Evolutionary conservation across 2,329 filamentous ascomycete species (phyloP), one percentile per base, ranked within the genome.

Genomic region (Eutypa lata): DNA sequence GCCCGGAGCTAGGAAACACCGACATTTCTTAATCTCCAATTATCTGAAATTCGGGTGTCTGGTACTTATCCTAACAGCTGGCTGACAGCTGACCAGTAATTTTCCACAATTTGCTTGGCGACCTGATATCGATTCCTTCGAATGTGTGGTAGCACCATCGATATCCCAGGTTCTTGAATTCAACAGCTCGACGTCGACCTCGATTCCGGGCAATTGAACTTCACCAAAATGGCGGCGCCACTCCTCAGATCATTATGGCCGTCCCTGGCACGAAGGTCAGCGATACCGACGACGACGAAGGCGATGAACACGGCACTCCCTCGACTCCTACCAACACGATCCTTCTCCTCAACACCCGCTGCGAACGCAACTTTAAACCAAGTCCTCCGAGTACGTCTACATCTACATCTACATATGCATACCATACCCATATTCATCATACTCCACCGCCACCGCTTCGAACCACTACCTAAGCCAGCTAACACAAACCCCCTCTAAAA

Each of bases 301-400:
- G 10, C 26, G 26, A 31, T 31, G 26, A 31, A 5, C 49, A 49
- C 60, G 54, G 35, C 61, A 35, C 43, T 49, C 51, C 53, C 26
- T 45, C 53, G 48, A 44, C 56, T 52, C 11, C 58, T 35, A 48
- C 52, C 33, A 52, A 52, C 65, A n/a, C 74, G 76, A 53, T 62
- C 74, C 57, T 86, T 87, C 72, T 80, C 81, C n/a, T 79, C 78
- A 35, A 83, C 86, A 0, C 73, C 82, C 0, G 65, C 75, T 28
- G 76, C 74, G 52, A 73, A 75, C 59, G 83, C 87, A 51, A 91
- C 88, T 8, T 79, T 89, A 62, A 90, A 87, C 74, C 88, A 91
- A 71, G 84, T 91, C 53, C 77, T 88, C 18, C 80, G 82, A 57
- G 76, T 78, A 68, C 55, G 73, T 64, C 13, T 14, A 38, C n/a